These are phyloP conservation scores for Eucalyptus erythrocorys DNA, from an alignment of 345 rosid genomes.

Conservation along the genomic window DNA sequence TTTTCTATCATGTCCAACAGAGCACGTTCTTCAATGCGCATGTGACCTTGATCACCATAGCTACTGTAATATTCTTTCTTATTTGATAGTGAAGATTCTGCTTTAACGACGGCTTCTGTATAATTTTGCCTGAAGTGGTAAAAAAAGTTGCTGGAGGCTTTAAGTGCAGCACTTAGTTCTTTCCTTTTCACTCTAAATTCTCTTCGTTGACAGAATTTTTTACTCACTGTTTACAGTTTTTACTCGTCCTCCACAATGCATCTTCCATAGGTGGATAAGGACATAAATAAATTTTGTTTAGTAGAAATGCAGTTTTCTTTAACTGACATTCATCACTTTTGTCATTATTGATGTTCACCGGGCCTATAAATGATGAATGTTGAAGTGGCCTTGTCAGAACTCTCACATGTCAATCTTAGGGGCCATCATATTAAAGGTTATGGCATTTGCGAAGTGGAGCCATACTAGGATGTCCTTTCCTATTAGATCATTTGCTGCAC, in stretches of 20 bases:
- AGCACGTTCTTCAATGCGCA: background rate
- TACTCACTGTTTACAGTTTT: background rate
- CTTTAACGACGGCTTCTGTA: background rate
- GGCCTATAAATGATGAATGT: background rate
- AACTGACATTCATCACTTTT: background rate
- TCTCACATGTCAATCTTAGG: background rate
- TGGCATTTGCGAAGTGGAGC: background rate
- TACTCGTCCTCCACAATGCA: background rate
- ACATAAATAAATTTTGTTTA: background rate
- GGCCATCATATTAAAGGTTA: background rate
- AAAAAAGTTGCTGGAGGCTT: background rate
- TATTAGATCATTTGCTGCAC: background rate
- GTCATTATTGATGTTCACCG: background rate
- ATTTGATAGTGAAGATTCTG: background rate
- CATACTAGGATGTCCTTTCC: background rate
- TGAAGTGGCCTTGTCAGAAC: background rate
- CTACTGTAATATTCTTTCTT: background rate
- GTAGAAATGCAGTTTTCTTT: background rate
- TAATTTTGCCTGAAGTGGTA: background rate
- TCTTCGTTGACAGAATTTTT: background rate
- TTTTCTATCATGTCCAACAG: background rate
- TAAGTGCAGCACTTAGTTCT: background rate
- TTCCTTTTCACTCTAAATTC: background rate
- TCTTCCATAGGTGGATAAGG: background rate
- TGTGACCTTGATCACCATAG: background rate